phyloP scores from a whole-genome alignment of 768 basidiomycete genomes.

The Auricularia sp. region DNA sequence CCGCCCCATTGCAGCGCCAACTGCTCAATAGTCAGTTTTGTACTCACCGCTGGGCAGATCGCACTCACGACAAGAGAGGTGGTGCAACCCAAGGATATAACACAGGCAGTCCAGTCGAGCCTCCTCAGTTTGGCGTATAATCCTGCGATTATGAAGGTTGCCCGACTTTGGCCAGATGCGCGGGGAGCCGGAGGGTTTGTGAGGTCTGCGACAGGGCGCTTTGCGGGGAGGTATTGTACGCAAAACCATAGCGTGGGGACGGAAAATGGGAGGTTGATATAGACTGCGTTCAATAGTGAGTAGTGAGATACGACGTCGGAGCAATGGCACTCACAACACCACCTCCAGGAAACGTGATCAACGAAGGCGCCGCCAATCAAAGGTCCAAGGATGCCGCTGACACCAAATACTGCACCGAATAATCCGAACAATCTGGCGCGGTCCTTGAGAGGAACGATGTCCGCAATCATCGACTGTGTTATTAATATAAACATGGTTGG shows the following conservation, averaged over 20 bases:
- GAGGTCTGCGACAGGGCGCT: neutral
- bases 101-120: neutral
- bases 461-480: slow-evolving; percentile 4
- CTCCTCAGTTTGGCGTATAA: neutral
- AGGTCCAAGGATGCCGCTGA: slow-evolving; percentile 25
- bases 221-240: slow-evolving; percentile 18
- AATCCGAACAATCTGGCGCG: slow-evolving; percentile 4
- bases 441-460: slow-evolving; percentile 2
- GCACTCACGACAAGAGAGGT: neutral
- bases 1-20: slow-evolving; percentile 5
- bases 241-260: slow-evolving; percentile 19
- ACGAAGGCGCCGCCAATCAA: slow-evolving; percentile 25
- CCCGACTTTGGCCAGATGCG: neutral
- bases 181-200: neutral
- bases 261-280: slow-evolving; percentile 21
- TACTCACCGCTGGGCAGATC: too few relatives aligned
- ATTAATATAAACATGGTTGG: too few relatives aligned
- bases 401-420: slow-evolving; percentile 15
- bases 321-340: slow-evolving; percentile 12
- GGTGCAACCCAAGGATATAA: neutral
- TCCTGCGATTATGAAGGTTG: neutral
- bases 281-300: slow-evolving; percentile 10
- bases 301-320: too few relatives aligned
- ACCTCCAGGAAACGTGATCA: slow-evolving; percentile 24
- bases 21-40: neutral